Evolutionary conservation across 2,329 filamentous ascomycete genomes (phyloP), one percentile per base, ranked within the genome.

Genomic region (Kalmusia sp.): DNA sequence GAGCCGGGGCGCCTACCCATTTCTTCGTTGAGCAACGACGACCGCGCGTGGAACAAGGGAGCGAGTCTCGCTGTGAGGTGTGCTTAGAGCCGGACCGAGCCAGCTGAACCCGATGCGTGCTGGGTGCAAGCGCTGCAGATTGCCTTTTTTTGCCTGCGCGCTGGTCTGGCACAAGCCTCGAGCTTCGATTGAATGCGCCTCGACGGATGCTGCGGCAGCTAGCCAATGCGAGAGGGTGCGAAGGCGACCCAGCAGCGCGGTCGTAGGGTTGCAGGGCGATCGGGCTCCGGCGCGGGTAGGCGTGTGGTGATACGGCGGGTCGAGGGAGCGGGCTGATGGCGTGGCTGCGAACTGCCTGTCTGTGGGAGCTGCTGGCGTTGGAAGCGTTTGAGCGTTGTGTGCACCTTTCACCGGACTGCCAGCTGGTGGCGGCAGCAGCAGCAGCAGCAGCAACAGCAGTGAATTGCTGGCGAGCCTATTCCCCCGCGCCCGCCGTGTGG

Each of bases 101-200:
- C 63, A 70, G 69, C 69, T 72, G 64, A 69, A 62, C 59, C 61
- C 65, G 62, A 61, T 64, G 63, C 62, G 63, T 63, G 62, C 59
- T 59, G 56, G 52, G 51, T 55, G 63, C 60, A 63, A 40, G 50
- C 21, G 35, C 28, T 28, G 33, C 45, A 34, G 61, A 63, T 68
- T 70, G 68, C 69, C 58, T 67, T 65, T 55, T 63, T 62, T 61
- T 68, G 65, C 68, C 68, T 67, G 59, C 57, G 55, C 41, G 46
- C 40, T 34, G 50, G 50, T 45, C 41, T 61, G 61, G 68, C 67
- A 69, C 66, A 62, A 61, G 61, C 57, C 62, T 64, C 58, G 58
- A 59, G 61, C 62, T 64, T 46, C 43, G 21, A 53, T 61, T 54
- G 59, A 68, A 56, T 55, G 65, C 60, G 68, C 59, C 61, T 63